phyloP scores from a whole-genome alignment of 2,329 filamentous ascomycete genomes.

The Ophioceras dolichostomum region DNA sequence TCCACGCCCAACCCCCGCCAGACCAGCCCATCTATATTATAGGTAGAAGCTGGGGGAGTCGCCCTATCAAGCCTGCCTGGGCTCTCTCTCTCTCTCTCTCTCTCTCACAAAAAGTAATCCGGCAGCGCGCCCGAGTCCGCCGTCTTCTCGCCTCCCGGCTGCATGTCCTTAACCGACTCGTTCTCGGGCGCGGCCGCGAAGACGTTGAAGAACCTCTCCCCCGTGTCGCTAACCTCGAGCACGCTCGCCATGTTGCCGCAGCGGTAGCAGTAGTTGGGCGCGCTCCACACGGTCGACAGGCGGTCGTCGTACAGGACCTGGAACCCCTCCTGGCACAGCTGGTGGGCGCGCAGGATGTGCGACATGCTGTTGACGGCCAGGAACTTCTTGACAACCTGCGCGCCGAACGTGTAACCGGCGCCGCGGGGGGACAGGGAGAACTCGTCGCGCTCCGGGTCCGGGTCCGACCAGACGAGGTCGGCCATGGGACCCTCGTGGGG shows the following conservation, averaged over 20 bases:
- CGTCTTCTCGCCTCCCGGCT: slow-evolving; percentile 60
- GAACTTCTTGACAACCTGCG: slow-evolving; percentile 97
- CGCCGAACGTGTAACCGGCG: slow-evolving; percentile 93
- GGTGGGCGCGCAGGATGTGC: slow-evolving; percentile 94
- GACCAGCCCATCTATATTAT: no score
- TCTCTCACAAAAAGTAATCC: slow-evolving; percentile 60
- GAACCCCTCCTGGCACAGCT: slow-evolving; percentile 95
- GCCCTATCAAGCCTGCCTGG: no score
- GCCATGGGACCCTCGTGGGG: slow-evolving; percentile 98
- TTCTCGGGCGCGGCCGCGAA: slow-evolving; percentile 97
- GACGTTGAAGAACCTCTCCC: slow-evolving; percentile 93
- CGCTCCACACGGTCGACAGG: slow-evolving; percentile 94
- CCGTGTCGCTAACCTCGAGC: slow-evolving; percentile 85
- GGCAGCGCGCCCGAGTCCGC: slow-evolving; percentile 51
- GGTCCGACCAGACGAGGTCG: slow-evolving; percentile 97
- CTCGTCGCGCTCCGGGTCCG: slow-evolving; percentile 93
- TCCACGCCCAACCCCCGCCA: no score
- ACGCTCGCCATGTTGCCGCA: slow-evolving; percentile 98
- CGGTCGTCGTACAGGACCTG: slow-evolving; percentile 94
- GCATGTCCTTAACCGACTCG: slow-evolving; percentile 76
- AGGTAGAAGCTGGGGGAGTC: no score
- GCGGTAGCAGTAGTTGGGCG: slow-evolving; percentile 89
- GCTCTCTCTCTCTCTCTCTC: no score
- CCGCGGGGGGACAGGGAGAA: slow-evolving; percentile 89
- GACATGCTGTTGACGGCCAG: slow-evolving; percentile 95